Evolutionary conservation across 1,139 yeast genomes (phyloP).

Genomic region (Candida freyschussii): DNA sequence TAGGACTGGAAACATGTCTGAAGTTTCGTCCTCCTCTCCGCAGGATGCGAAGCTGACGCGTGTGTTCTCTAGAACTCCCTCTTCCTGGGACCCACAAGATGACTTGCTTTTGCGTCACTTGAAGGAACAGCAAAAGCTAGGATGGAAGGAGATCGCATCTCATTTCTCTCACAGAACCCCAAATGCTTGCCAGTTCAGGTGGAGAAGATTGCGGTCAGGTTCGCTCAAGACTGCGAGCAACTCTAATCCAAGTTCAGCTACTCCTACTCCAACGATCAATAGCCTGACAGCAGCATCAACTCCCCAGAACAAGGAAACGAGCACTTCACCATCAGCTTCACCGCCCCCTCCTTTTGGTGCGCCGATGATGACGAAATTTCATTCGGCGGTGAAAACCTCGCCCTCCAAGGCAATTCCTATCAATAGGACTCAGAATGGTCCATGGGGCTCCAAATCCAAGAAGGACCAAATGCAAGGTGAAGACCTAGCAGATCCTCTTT

Average conservation of each 20-base stretch:
- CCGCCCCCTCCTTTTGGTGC: conserved; percentile 13
- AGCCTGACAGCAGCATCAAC: conserved; percentile 6
- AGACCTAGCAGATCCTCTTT: background rate
- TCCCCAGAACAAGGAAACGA: conserved; percentile 7
- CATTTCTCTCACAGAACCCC: conserved; percentile 68
- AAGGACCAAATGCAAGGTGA: conserved; percentile 1
- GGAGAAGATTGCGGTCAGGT: conserved; percentile 68
- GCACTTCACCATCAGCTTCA: conserved; percentile 10
- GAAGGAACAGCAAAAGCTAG: conserved; percentile 65
- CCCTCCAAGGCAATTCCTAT: conserved; percentile 5
- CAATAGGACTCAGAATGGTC: conserved; percentile 4
- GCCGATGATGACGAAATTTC: too few relatives aligned
- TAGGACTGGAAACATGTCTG: conserved; percentile 7
- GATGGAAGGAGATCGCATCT: conserved; percentile 73
- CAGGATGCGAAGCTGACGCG: conserved; percentile 20
- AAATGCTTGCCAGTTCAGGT: conserved; percentile 74
- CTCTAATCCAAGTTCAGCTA: conserved; percentile 2
- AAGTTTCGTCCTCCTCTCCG: conserved; percentile 2
- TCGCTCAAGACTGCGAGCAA: conserved; percentile 44
- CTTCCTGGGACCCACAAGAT: conserved; percentile 75
- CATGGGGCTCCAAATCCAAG: conserved; percentile 7
- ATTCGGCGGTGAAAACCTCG: conserved; percentile 1
- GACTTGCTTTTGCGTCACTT: conserved; percentile 62
- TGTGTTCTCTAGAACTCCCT: conserved; percentile 43
- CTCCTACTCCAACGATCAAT: conserved; percentile 15